Conservation (phyloP, 106 monocot species). For the Chionographis japonica region DNA sequence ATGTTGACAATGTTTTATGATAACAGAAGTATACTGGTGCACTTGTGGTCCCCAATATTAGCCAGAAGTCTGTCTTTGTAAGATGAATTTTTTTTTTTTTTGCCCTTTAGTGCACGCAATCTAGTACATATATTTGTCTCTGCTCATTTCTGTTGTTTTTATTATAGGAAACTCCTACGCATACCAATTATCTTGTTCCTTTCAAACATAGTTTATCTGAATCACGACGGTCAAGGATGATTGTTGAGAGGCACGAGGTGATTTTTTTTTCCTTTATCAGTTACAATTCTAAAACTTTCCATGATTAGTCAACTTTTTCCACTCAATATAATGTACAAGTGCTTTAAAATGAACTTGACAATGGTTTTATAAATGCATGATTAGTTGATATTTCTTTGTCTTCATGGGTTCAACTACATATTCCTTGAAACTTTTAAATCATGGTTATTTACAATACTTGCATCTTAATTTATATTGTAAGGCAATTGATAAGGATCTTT, state of each 20-base stretch:
- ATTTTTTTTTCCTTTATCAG: not conserved
- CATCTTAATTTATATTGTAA: not conserved
- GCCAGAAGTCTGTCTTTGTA: constrained; percentile 36
- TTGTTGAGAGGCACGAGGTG: constrained; percentile 49
- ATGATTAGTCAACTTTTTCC: not conserved
- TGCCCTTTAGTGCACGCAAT: not conserved
- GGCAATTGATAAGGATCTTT: no score
- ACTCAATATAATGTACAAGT: no score
- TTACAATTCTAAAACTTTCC: not conserved
- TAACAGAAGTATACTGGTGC: constrained; percentile 32
- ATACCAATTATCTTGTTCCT: constrained; percentile 18
- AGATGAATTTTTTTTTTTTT: constrained; percentile 3
- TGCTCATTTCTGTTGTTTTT: not conserved
- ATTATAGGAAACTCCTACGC: constrained; percentile 40
- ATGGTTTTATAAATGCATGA: no score
- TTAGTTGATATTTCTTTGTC: no score
- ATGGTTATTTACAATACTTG: no score
- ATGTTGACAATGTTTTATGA: not conserved
- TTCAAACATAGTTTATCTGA: constrained; percentile 34
- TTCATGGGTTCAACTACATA: no score
- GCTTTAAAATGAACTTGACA: no score
- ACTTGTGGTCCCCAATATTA: constrained; percentile 16
- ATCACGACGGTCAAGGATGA: constrained; percentile 29
- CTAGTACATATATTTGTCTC: not conserved
- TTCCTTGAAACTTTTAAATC: no score